phyloP scores from a whole-genome alignment of 257 asterid genomes.

The Coffea canephora region DNA sequence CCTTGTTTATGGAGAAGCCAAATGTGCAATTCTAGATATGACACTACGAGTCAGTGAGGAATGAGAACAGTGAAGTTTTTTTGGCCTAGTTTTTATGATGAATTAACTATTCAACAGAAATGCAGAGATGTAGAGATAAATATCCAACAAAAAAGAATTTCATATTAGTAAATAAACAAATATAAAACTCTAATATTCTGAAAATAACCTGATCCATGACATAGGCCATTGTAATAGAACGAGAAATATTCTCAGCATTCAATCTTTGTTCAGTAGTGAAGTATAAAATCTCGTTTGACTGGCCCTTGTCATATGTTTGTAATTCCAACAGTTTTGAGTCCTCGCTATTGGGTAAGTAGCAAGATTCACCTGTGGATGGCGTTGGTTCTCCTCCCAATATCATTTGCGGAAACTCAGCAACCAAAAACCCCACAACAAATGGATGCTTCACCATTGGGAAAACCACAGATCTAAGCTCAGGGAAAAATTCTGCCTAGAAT shows the following conservation, averaged over 20 bases:
- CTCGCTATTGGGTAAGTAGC: conserved; percentile 34
- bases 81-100: background rate
- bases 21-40: background rate
- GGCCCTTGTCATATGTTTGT: conserved; percentile 34
- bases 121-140: background rate
- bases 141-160: background rate
- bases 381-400: conserved; percentile 31
- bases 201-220: conserved; percentile 92
- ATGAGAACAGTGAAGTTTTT: background rate
- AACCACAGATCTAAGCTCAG: conserved; percentile 81
- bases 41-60: background rate
- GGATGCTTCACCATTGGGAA: conserved; percentile 94
- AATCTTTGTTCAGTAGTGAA: conserved; percentile 63
- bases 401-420: conserved; percentile 73
- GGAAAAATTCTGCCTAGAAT: conserved; percentile 75
- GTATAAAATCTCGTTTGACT: conserved; percentile 38
- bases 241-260: conserved; percentile 74
- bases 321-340: conserved; percentile 44
- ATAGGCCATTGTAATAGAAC: conserved; percentile 83
- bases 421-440: conserved; percentile 91
- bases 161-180: background rate
- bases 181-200: background rate
- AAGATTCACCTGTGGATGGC: conserved; percentile 41
- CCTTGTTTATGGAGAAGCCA: background rate
- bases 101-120: background rate